phyloP scores from a whole-genome alignment of 495 filamentous ascomycete genomes.

The Aspergillus kassunensis region DNA sequence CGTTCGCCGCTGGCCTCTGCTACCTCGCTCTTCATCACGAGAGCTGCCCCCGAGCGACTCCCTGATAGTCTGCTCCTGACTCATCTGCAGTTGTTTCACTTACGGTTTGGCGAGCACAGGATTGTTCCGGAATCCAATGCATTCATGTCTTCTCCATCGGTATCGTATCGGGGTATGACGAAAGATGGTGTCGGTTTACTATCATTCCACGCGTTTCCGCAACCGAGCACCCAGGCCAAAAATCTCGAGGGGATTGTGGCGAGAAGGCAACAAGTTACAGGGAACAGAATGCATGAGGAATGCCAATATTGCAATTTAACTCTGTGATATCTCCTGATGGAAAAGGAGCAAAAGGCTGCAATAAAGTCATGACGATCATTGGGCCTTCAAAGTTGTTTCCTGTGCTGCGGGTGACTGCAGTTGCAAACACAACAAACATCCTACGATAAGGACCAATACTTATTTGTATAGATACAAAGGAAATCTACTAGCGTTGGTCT shows the following conservation, averaged over 20 bases:
- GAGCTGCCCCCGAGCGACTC: constrained; percentile 40
- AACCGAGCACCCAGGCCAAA: neutral
- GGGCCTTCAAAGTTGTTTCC: neutral
- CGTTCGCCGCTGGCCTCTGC: constrained; percentile 26
- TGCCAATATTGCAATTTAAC: too few species aligned
- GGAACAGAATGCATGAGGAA: neutral
- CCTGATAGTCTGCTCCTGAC: constrained; percentile 29
- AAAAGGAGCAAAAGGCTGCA: neutral
- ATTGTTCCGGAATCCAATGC: constrained; percentile 16
- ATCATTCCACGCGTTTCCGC: neutral
- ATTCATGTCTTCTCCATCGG: constrained; percentile 4
- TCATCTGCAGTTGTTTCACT: constrained; percentile 24
- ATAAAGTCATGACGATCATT: neutral
- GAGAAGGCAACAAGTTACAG: neutral
- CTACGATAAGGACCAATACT: neutral
- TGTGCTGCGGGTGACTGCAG: constrained; percentile 4
- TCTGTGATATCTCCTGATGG: neutral
- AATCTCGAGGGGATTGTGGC: neutral
- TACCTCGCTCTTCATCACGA: constrained; percentile 33
- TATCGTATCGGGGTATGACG: neutral
- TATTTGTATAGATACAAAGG: constrained; percentile 23
- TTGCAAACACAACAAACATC: constrained; percentile 26
- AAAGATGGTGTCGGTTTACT: neutral
- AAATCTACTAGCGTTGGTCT: constrained; percentile 44
- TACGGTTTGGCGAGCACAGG: neutral